phyloP scores from a whole-genome alignment of 441 rosid genomes.

The Brassica hybrid region DNA sequence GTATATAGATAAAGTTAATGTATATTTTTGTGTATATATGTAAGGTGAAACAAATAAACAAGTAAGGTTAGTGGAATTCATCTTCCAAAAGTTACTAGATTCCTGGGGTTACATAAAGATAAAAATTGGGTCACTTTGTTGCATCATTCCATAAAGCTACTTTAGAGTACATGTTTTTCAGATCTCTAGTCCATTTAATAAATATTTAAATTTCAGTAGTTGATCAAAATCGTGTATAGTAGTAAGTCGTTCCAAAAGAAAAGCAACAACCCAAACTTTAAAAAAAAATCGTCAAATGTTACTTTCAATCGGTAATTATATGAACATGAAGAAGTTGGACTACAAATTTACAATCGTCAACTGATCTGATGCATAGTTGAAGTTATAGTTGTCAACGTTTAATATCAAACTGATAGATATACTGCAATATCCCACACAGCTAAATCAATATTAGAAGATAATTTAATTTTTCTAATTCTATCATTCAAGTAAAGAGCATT shows the following conservation, averaged over 20 bases:
- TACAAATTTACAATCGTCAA: constrained; percentile 15
- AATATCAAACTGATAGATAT: constrained; percentile 4
- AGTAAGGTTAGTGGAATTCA: constrained; percentile 35
- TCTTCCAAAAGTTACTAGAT: constrained; percentile 46
- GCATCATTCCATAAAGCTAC: constrained; percentile 42
- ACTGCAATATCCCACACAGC: constrained; percentile 6
- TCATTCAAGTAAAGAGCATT: neutral
- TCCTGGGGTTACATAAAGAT: constrained; percentile 37
- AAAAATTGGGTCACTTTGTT: constrained; percentile 37
- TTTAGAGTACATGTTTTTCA: constrained; percentile 26
- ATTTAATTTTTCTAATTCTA: neutral
- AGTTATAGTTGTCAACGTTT: neutral
- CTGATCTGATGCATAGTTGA: neutral
- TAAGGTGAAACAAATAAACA: constrained; percentile 23
- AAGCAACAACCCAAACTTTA: constrained; percentile 20
- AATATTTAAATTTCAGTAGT: neutral
- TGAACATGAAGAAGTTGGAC: constrained; percentile 13
- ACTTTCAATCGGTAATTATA: neutral
- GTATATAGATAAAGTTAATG: neutral
- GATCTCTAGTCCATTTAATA: constrained; percentile 21
- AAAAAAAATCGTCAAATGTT: neutral
- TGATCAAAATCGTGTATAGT: neutral
- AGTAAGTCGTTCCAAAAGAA: constrained; percentile 22
- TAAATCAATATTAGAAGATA: neutral
- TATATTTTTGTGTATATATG: constrained; percentile 8